These are phyloP conservation scores for Trametes cinnabarina DNA, from an alignment of 768 basidiomycete genomes.

Conservation along the genomic window DNA sequence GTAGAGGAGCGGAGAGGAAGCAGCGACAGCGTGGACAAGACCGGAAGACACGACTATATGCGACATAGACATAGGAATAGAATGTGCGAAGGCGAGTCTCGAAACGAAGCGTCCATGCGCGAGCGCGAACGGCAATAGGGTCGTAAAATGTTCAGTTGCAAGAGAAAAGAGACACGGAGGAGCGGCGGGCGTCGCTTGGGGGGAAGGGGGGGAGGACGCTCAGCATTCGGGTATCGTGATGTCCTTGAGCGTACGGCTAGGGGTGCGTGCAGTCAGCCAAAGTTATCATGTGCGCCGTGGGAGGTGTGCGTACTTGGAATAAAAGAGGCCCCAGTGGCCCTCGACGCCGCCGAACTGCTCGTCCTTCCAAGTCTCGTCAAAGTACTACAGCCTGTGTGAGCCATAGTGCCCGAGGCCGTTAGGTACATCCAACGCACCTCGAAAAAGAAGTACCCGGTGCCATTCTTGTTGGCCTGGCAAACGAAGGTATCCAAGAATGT, in stretches of 20 bases:
- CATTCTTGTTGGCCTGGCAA: conserved; percentile 80
- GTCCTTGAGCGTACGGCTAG: conserved; percentile 68
- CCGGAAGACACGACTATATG: too few species aligned
- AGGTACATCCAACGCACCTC: conserved; percentile 45
- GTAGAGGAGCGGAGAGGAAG: too few species aligned
- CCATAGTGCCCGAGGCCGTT: neutral
- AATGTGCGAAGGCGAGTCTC: too few species aligned
- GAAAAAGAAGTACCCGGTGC: conserved; percentile 86
- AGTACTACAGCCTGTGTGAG: conserved; percentile 44
- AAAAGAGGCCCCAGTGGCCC: conserved; percentile 67
- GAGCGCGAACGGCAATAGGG: neutral
- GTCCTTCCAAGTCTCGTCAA: conserved; percentile 64
- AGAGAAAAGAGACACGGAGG: neutral
- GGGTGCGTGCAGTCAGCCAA: conserved; percentile 16
- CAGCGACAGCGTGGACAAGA: too few species aligned
- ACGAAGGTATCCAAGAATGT: conserved; percentile 84
- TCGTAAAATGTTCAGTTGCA: neutral
- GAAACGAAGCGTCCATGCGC: neutral
- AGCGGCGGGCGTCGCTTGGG: neutral
- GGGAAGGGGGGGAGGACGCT: neutral
- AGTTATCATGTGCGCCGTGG: neutral
- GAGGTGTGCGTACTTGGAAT: conserved; percentile 43
- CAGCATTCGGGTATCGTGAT: conserved; percentile 64
- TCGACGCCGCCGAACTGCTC: conserved; percentile 78
- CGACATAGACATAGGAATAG: too few species aligned